Conservation (phyloP, 306 rosid species). For the Gynostemma pentaphyllum region DNA sequence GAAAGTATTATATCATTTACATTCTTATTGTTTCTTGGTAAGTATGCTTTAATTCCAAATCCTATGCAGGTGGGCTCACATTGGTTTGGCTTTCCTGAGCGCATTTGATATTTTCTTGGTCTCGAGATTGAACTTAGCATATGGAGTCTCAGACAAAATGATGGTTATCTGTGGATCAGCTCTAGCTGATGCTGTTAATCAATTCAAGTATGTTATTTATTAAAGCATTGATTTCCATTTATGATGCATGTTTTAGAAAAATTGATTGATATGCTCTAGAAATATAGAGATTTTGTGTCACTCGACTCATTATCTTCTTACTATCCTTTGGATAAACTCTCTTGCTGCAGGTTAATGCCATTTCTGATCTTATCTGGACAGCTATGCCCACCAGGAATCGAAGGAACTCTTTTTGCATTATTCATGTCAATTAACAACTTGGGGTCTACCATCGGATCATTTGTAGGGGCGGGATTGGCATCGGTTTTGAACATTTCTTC, state of each 20-base stretch:
- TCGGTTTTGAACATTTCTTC: constrained; percentile 56
- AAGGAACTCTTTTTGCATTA: constrained; percentile 83
- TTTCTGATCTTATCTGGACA: constrained; percentile 75
- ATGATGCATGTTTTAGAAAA: too few species aligned
- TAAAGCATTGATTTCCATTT: too few species aligned
- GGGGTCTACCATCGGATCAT: constrained; percentile 58
- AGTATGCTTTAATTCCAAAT: constrained; percentile 8
- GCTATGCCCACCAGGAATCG: constrained; percentile 87
- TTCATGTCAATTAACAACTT: constrained; percentile 84
- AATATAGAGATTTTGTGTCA: too few species aligned
- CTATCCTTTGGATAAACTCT: neutral
- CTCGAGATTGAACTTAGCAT: constrained; percentile 40
- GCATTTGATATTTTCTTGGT: constrained; percentile 47
- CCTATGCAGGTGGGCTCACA: constrained; percentile 50
- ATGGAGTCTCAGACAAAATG: constrained; percentile 47
- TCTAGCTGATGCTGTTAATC: constrained; percentile 61
- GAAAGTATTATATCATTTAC: neutral
- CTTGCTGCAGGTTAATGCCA: constrained; percentile 73
- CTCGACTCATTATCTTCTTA: too few species aligned
- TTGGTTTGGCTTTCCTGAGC: constrained; percentile 48
- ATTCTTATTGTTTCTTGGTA: neutral
- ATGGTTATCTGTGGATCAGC: constrained; percentile 73
- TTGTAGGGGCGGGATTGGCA: constrained; percentile 66
- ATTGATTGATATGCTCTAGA: too few species aligned
- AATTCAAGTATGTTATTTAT: constrained; percentile 43